Evolutionary conservation across 352 stramenopile species (phyloP).

Genomic region (Albugo candida): DNA sequence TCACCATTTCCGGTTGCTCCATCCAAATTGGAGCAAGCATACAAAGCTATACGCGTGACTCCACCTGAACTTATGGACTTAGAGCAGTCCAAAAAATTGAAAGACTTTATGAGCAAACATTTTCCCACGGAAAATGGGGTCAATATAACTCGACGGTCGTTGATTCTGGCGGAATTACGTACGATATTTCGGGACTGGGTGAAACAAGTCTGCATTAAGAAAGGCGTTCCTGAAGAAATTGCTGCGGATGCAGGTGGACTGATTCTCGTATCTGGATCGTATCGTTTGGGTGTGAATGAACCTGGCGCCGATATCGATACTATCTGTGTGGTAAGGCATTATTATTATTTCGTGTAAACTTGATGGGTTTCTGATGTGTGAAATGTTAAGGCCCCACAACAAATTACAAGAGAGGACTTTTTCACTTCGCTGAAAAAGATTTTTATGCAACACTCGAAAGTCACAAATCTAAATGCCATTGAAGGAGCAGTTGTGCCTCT

Average conservation of each 20-base stretch:
- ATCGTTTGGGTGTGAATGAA: slow-evolving; percentile 93
- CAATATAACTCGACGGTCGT: slow-evolving; percentile 71
- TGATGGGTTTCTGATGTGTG: neutral
- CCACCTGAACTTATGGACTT: slow-evolving; percentile 64
- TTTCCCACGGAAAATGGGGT: slow-evolving; percentile 54
- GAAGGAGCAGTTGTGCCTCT: slow-evolving; percentile 90
- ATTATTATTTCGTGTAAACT: neutral
- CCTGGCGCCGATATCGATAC: slow-evolving; percentile 95
- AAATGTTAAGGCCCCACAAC: slow-evolving; percentile 59
- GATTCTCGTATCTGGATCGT: slow-evolving; percentile 83
- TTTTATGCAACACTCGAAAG: slow-evolving; percentile 84
- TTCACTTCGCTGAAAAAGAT: slow-evolving; percentile 87
- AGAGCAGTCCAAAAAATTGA: slow-evolving; percentile 63
- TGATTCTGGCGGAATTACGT: slow-evolving; percentile 70
- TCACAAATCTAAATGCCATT: slow-evolving; percentile 74
- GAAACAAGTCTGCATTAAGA: slow-evolving; percentile 63
- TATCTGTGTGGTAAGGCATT: slow-evolving; percentile 72
- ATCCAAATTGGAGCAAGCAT: slow-evolving; percentile 70
- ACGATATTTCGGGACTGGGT: slow-evolving; percentile 75
- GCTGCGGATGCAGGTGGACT: slow-evolving; percentile 67
- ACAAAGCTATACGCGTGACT: slow-evolving; percentile 77
- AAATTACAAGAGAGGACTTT: slow-evolving; percentile 92
- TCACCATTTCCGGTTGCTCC: slow-evolving; percentile 40
- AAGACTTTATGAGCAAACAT: slow-evolving; percentile 58
- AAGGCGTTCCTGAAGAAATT: slow-evolving; percentile 73